phyloP scores from a whole-genome alignment of 192 early-diverging fungal genomes.

The Dimargaris xerosporica region DNA sequence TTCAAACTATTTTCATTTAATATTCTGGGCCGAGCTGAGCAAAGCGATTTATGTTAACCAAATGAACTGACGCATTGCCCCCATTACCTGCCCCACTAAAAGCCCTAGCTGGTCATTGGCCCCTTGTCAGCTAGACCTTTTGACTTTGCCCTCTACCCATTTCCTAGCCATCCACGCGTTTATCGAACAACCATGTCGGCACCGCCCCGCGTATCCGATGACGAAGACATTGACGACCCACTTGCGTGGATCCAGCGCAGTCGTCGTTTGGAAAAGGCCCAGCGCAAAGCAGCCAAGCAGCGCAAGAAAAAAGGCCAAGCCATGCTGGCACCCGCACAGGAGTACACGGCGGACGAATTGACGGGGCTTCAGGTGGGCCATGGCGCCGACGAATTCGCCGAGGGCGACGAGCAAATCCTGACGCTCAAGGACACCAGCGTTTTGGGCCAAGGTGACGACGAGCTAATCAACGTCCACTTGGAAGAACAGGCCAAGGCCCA shows the following conservation, averaged over 20 bases:
- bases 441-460: conserved; percentile 48
- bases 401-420: conserved; percentile 61
- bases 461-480: conserved; percentile 52
- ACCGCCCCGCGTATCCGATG: conserved; percentile 13
- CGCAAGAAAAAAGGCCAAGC: conserved; percentile 24
- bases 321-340: conserved; percentile 15
- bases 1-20: no score
- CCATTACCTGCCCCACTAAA: no score
- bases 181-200: background rate
- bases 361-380: conserved; percentile 63
- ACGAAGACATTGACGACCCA: conserved; percentile 40
- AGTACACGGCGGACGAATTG: conserved; percentile 31
- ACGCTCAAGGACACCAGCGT: conserved; percentile 75
- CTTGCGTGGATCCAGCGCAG: conserved; percentile 52
- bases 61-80: no score
- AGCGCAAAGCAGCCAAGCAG: conserved; percentile 26
- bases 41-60: no score
- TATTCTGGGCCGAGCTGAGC: no score
- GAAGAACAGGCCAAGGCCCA: conserved; percentile 47
- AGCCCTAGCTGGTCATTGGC: no score
- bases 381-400: conserved; percentile 43
- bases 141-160: no score
- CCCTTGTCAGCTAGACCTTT: no score
- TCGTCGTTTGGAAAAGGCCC: conserved; percentile 34
- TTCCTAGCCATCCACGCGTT: no score